A percentile compares a stretch with the other conserved stretches of the same genome.
phyloP scores from a whole-genome alignment of 345 rosid genomes.

The Eucalyptus brandiana region DNA sequence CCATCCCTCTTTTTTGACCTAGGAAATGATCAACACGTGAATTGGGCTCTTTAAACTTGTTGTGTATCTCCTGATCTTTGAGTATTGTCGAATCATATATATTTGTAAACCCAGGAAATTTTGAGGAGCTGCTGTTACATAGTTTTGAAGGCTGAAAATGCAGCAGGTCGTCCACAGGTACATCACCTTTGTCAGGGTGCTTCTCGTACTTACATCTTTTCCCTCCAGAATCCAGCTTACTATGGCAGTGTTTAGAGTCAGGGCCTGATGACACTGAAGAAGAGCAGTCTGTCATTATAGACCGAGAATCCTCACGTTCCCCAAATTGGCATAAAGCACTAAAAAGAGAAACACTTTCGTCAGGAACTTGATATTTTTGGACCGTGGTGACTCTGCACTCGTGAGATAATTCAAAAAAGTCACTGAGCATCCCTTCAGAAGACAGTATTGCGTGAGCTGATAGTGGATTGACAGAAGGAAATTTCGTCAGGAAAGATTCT shows the following conservation, averaged over 20 bases:
- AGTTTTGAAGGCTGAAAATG: constrained; percentile 19
- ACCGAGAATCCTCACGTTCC: constrained; percentile 84
- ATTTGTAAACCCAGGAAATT: constrained; percentile 18
- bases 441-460: constrained; percentile 80
- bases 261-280: constrained; percentile 79
- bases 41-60: not conserved
- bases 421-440: constrained; percentile 38
- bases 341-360: constrained; percentile 60
- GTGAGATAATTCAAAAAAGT: constrained; percentile 57
- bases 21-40: not conserved
- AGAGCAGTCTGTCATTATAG: constrained; percentile 84
- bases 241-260: constrained; percentile 41
- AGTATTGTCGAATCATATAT: constrained; percentile 9
- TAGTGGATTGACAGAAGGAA: constrained; percentile 85
- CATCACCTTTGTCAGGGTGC: constrained; percentile 13
- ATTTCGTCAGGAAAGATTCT: constrained; percentile 80
- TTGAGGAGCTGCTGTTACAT: constrained; percentile 11
- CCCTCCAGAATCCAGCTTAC: constrained; percentile 22
- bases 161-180: constrained; percentile 21
- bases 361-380: constrained; percentile 46
- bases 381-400: constrained; percentile 38
- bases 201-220: constrained; percentile 17
- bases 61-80: constrained; percentile 21
- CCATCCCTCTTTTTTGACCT: constrained; percentile 18
- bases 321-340: constrained; percentile 64